Percentiles rank a stretch among this genome's conserved stretches.
phyloP scores from a whole-genome alignment of 345 rosid genomes.

The Capsella bursapastoris region DNA sequence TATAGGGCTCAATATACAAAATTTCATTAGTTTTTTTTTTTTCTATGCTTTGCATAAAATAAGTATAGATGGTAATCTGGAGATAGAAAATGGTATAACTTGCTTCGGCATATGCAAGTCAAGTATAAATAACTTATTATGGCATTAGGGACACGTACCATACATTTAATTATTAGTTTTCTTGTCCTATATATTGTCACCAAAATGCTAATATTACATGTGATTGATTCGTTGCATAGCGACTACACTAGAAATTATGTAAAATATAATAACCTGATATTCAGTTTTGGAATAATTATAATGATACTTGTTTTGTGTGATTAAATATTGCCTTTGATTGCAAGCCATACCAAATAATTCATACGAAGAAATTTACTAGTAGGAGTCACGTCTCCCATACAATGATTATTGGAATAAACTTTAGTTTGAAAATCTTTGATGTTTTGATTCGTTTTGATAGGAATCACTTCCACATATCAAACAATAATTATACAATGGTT shows the following conservation, averaged over 20 bases:
- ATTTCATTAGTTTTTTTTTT: neutral
- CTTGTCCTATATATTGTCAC: neutral
- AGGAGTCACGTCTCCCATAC: constrained; percentile 39
- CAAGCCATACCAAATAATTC: constrained; percentile 33
- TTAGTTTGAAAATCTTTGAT: constrained; percentile 1
- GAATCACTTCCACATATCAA: neutral
- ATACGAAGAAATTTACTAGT: constrained; percentile 14
- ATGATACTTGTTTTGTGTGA: constrained; percentile 10
- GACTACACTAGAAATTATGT: neutral
- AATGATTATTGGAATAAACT: constrained; percentile 19
- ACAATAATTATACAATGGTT: neutral
- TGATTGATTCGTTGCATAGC: constrained; percentile 32
- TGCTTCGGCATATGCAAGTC: constrained; percentile 19
- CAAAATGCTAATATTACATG: constrained; percentile 10
- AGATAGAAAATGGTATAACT: constrained; percentile 12
- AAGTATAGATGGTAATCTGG: neutral
- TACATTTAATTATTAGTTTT: neutral
- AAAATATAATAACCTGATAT: neutral
- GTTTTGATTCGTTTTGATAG: constrained; percentile 3
- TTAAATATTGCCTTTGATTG: constrained; percentile 29
- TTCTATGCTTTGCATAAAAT: neutral
- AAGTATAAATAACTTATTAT: constrained; percentile 20
- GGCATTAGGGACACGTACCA: constrained; percentile 11
- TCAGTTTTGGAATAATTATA: constrained; percentile 11
- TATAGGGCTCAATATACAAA: neutral